A percentile compares a stretch with the other conserved stretches of the same genome.
Evolutionary conservation across 306 rosid genomes (phyloP).

Genomic region (Ziziphus jujuba): DNA sequence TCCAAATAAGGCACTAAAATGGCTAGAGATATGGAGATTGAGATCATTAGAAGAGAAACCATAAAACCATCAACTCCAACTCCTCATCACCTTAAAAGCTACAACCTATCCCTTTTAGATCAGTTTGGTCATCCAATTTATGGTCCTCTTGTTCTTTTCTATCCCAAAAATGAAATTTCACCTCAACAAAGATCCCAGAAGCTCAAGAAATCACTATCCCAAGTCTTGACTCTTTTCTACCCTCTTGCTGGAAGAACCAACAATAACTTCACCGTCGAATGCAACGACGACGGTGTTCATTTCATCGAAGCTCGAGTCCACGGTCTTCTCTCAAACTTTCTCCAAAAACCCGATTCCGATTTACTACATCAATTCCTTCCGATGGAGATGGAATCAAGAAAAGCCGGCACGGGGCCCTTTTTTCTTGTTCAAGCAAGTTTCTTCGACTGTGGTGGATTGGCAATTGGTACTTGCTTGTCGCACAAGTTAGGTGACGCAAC

Average conservation of each 20-base stretch:
- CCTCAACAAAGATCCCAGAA: slow-evolving; percentile 16
- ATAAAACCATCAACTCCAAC: slow-evolving; percentile 37
- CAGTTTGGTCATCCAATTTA: slow-evolving; percentile 19
- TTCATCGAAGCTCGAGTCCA: slow-evolving; percentile 26
- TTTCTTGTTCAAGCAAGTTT: slow-evolving; percentile 39
- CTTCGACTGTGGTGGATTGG: slow-evolving; percentile 57
- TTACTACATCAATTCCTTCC: slow-evolving; percentile 31
- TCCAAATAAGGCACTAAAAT: too few species aligned
- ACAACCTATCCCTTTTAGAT: slow-evolving; percentile 24
- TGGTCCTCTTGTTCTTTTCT: slow-evolving; percentile 29
- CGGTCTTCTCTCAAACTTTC: slow-evolving; percentile 22
- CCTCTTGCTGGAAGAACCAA: slow-evolving; percentile 51
- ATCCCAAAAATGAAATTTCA: not conserved
- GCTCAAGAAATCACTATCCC: slow-evolving; percentile 43
- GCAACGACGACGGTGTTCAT: slow-evolving; percentile 46
- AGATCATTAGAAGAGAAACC: slow-evolving; percentile 15
- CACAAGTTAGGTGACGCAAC: slow-evolving; percentile 50
- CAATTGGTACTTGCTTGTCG: slow-evolving; percentile 38
- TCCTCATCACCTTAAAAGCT: slow-evolving; percentile 23
- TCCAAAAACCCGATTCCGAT: slow-evolving; percentile 14
- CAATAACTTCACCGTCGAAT: slow-evolving; percentile 33
- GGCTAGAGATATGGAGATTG: not conserved
- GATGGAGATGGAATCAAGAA: not conserved
- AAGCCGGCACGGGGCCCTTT: slow-evolving; percentile 22
- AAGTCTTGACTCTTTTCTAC: slow-evolving; percentile 41